Percentiles rank a stretch among this genome's conserved stretches.
These are phyloP conservation scores for Flaveria ramosissima DNA, from an alignment of 129 eudicot genomes.

Conservation along the genomic window DNA sequence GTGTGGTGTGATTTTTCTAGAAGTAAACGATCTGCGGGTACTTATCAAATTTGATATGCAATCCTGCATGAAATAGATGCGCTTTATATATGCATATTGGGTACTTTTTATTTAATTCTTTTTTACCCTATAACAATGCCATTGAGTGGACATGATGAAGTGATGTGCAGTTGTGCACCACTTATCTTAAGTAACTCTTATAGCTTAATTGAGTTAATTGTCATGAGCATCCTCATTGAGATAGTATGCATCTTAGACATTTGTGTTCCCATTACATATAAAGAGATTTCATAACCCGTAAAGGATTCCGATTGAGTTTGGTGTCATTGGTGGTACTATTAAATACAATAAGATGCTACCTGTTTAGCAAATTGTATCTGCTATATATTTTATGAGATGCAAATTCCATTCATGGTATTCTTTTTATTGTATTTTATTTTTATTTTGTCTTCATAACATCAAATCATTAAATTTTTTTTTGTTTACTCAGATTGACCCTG, in stretches of 20 bases:
- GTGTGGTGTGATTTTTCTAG: neutral
- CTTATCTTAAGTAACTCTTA: neutral
- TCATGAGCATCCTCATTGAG: neutral
- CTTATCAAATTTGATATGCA: slow-evolving; percentile 2
- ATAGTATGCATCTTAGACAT: neutral
- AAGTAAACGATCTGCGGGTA: neutral
- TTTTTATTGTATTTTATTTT: no score
- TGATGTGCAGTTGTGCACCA: no score
- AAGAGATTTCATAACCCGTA: no score
- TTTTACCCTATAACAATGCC: no score
- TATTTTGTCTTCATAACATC: no score
- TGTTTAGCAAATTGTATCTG: neutral
- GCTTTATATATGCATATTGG: neutral
- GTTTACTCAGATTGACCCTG: slow-evolving; percentile 63
- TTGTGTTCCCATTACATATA: neutral
- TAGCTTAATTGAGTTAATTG: neutral
- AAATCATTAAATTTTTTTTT: neutral
- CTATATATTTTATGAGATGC: neutral
- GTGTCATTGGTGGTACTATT: neutral
- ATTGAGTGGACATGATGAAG: neutral
- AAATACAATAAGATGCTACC: no score
- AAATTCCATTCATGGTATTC: no score
- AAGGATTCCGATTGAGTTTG: neutral
- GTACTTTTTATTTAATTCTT: no score
- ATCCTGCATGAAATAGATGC: slow-evolving; percentile 3